Percentiles rank a stretch among this genome's conserved stretches.
Conservation (phyloP, 192 early-diverging fungal genomes). For the Umbelopsis vinacea region DNA sequence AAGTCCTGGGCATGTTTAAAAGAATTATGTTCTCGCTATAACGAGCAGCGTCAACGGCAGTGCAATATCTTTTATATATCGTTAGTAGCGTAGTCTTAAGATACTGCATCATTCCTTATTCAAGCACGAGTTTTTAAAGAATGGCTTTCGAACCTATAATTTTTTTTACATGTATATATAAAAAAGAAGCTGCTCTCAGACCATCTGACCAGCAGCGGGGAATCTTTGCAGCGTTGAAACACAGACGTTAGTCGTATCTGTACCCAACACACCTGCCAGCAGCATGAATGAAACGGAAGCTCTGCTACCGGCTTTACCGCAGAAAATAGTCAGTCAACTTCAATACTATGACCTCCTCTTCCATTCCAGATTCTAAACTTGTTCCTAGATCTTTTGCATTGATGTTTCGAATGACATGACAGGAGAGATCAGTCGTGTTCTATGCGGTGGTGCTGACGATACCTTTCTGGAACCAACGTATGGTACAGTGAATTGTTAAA, state of each 20-base stretch:
- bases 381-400: constrained; percentile 17
- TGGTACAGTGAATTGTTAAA: background rate
- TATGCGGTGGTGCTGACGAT: constrained; percentile 3
- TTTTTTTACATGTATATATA: too few species aligned
- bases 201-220: too few species aligned
- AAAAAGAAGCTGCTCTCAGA: too few species aligned
- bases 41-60: too few species aligned
- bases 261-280: background rate
- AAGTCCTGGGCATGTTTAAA: too few species aligned
- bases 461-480: constrained; percentile 12
- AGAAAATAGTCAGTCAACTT: constrained; percentile 12
- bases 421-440: background rate
- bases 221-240: background rate
- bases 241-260: background rate
- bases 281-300: background rate
- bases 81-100: too few species aligned
- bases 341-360: background rate
- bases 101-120: too few species aligned
- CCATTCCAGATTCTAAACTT: background rate
- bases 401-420: constrained; percentile 16
- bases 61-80: too few species aligned
- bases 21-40: too few species aligned
- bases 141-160: too few species aligned
- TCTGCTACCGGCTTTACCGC: background rate
- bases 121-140: too few species aligned